phyloP scores from a whole-genome alignment of 164 flowering plant genomes.

The Vitis rupestris region DNA sequence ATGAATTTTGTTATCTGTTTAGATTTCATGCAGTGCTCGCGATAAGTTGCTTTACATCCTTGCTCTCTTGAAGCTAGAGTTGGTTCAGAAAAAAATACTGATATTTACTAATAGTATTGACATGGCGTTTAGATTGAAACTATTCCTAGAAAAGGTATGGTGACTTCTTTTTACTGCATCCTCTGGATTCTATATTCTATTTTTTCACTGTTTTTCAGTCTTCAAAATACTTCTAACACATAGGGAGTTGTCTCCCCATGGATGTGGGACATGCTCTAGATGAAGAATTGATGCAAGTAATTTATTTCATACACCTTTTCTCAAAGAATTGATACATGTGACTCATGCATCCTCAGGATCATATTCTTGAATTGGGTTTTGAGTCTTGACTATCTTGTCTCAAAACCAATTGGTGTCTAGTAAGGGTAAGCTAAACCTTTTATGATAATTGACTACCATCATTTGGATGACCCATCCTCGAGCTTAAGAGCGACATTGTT shows the following conservation, averaged over 20 bases:
- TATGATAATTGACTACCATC: too few species aligned
- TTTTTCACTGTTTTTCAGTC: not conserved
- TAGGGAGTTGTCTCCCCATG: not conserved
- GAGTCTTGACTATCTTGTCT: too few species aligned
- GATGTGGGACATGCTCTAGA: too few species aligned
- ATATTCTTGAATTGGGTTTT: too few species aligned
- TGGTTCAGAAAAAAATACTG: conserved; percentile 87
- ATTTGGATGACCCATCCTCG: too few species aligned
- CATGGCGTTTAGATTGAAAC: conserved; percentile 77
- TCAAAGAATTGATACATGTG: too few species aligned
- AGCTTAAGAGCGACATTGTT: too few species aligned
- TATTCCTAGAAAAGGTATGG: conserved; percentile 89
- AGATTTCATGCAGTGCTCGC: conserved; percentile 73
- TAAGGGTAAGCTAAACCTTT: too few species aligned
- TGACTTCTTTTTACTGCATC: not conserved
- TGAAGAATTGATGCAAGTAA: too few species aligned
- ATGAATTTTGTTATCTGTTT: conserved; percentile 10
- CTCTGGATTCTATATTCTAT: not conserved
- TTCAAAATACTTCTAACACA: not conserved
- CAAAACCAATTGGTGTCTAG: too few species aligned
- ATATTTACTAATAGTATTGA: conserved; percentile 84
- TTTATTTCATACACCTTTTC: too few species aligned
- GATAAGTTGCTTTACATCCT: conserved; percentile 81
- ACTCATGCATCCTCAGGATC: too few species aligned
- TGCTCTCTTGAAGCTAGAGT: conserved; percentile 83